A percentile compares a stretch with the other conserved stretches of the same genome.
phyloP scores from a whole-genome alignment of 768 basidiomycete species.

The Boletus patriciae region DNA sequence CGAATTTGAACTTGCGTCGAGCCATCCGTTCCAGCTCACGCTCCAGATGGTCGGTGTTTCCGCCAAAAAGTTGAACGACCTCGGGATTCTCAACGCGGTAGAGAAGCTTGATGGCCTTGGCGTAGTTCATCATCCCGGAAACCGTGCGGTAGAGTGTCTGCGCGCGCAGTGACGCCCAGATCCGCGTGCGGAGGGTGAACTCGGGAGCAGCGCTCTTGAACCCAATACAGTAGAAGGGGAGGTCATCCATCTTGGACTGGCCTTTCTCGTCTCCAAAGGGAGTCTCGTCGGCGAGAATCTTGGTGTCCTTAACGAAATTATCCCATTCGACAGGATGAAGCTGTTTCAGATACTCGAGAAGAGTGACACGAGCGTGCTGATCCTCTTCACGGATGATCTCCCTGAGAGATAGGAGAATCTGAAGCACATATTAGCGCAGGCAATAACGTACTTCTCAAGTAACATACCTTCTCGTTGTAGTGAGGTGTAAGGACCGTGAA shows the following conservation, averaged over 20 bases:
- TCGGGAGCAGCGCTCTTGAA: slow-evolving; percentile 99
- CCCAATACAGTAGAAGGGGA: slow-evolving; percentile 97
- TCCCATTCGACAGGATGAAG: slow-evolving; percentile 98
- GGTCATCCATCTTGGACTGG: slow-evolving; percentile 80
- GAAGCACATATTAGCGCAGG: slow-evolving; percentile 8
- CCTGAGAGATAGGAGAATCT: slow-evolving; percentile 92
- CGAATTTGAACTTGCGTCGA: slow-evolving; percentile 97
- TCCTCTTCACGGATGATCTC: slow-evolving; percentile 99
- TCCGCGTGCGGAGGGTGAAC: slow-evolving; percentile 96
- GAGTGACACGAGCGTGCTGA: slow-evolving; percentile 93
- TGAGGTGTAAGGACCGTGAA: slow-evolving; percentile 98
- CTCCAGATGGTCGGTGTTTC: slow-evolving; percentile 96
- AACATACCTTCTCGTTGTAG: slow-evolving; percentile 90
- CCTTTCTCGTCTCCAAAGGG: slow-evolving; percentile 84
- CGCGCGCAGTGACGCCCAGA: slow-evolving; percentile 98
- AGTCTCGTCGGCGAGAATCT: slow-evolving; percentile 94
- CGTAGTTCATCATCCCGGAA: slow-evolving; percentile 99
- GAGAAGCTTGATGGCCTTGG: slow-evolving; percentile 98
- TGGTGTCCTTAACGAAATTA: slow-evolving; percentile 99
- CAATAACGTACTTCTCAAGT: neutral
- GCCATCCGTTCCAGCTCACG: slow-evolving; percentile 97
- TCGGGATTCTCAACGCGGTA: slow-evolving; percentile 99
- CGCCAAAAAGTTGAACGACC: slow-evolving; percentile 95
- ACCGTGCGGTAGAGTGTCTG: slow-evolving; percentile 99
- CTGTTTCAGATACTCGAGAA: slow-evolving; percentile 97